phyloP scores from a whole-genome alignment of 306 rosid species.

The Mimosa bimucronata region DNA sequence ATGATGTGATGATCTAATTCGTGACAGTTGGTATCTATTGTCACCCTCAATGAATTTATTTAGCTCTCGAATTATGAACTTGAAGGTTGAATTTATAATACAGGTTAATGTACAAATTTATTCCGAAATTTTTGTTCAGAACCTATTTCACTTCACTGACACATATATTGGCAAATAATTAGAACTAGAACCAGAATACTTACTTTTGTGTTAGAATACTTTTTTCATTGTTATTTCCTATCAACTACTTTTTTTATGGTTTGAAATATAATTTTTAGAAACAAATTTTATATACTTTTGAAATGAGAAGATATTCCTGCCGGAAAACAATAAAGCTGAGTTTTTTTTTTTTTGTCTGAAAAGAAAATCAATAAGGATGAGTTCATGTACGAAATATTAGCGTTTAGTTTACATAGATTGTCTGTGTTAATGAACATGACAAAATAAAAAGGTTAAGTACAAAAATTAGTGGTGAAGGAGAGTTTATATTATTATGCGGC shows the following conservation, averaged over 20 bases:
- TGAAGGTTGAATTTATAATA: no score
- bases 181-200: neutral
- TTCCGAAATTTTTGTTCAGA: no score
- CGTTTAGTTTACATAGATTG: neutral
- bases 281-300: neutral
- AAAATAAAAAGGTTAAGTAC: neutral
- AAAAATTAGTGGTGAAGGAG: constrained; percentile 37
- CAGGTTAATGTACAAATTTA: no score
- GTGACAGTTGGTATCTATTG: neutral
- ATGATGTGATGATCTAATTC: no score
- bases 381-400: neutral
- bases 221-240: no score
- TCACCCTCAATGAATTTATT: neutral
- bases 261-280: no score
- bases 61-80: no score
- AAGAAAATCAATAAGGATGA: neutral
- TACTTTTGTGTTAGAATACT: no score
- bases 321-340: neutral
- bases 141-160: no score
- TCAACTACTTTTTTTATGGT: no score
- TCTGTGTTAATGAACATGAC: neutral
- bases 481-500: constrained; percentile 7
- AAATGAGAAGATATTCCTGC: no score
- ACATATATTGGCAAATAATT: no score
- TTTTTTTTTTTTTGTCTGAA: neutral